These are phyloP conservation scores for Zygotorulaspora chibaensis DNA, from an alignment of 805 yeast genomes.

Conservation along the genomic window DNA sequence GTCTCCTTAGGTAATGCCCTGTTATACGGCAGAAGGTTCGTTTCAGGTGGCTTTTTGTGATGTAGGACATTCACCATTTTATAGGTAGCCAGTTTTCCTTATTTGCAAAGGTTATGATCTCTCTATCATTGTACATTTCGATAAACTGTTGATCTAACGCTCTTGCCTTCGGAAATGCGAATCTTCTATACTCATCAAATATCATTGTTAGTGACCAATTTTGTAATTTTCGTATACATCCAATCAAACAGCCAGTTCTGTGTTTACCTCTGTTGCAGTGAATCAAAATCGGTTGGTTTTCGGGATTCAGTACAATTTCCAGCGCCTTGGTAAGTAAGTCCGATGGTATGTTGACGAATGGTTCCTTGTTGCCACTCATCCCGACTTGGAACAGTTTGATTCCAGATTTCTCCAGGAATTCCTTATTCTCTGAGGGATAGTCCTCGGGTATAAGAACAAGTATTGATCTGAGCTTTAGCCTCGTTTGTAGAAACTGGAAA, in stretches of 20 bases:
- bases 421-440: constrained; percentile 72
- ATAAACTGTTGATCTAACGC: constrained; percentile 95
- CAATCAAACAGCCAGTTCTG: constrained; percentile 93
- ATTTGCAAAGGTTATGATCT: constrained; percentile 52
- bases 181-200: constrained; percentile 90
- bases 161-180: constrained; percentile 91
- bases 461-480: constrained; percentile 63
- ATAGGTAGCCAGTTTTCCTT: constrained; percentile 61
- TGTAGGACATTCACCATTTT: constrained; percentile 45
- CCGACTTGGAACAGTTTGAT: constrained; percentile 83
- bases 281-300: constrained; percentile 83
- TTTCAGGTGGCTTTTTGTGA: constrained; percentile 39
- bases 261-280: constrained; percentile 98
- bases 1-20: constrained; percentile 60
- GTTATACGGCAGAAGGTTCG: constrained; percentile 66
- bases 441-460: constrained; percentile 87
- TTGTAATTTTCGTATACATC: constrained; percentile 83
- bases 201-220: constrained; percentile 92
- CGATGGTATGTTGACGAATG: constrained; percentile 72
- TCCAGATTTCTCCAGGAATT: constrained; percentile 55
- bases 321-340: constrained; percentile 74
- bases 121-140: constrained; percentile 74
- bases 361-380: constrained; percentile 92
- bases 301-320: constrained; percentile 75
- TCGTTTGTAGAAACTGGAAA: constrained; percentile 58